Percentiles rank a stretch among this genome's conserved stretches.
These are phyloP conservation scores for Pyricularia grisea DNA, from an alignment of 2,329 filamentous ascomycete species.

Conservation along the genomic window DNA sequence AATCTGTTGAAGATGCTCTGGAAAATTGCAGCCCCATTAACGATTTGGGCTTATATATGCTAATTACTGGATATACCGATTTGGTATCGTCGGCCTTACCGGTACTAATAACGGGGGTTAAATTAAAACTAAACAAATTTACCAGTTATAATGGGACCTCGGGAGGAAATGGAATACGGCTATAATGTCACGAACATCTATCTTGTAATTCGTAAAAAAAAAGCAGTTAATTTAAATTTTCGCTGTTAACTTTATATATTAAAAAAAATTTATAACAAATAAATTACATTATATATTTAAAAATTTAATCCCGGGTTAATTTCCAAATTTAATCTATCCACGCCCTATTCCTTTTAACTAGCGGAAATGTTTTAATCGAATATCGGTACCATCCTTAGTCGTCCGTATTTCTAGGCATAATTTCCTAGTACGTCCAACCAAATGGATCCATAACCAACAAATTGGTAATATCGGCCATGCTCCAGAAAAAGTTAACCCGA, in stretches of 20 bases:
- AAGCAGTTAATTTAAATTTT: neutral
- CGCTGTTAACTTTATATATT: neutral
- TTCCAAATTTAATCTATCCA: neutral
- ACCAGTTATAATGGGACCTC: neutral
- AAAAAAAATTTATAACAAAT: neutral
- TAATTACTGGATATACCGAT: neutral
- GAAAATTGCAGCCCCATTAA: neutral
- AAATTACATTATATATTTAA: neutral
- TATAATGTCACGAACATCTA: neutral
- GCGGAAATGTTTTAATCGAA: neutral
- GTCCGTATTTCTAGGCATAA: neutral
- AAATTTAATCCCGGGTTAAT: neutral
- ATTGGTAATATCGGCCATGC: neutral
- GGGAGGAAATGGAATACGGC: neutral
- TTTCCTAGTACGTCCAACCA: neutral
- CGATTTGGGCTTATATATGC: neutral
- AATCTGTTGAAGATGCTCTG: neutral
- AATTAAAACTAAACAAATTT: neutral
- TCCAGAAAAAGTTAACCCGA: neutral
- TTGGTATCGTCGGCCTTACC: conserved; percentile 8
- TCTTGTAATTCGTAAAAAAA: neutral
- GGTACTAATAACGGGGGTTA: neutral
- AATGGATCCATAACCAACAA: neutral
- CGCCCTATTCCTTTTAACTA: neutral
- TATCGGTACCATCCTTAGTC: neutral